Evolutionary conservation across 345 rosid genomes (phyloP), one percentile per base, ranked within the genome.

Genomic region (Lumnitzera littorea): DNA sequence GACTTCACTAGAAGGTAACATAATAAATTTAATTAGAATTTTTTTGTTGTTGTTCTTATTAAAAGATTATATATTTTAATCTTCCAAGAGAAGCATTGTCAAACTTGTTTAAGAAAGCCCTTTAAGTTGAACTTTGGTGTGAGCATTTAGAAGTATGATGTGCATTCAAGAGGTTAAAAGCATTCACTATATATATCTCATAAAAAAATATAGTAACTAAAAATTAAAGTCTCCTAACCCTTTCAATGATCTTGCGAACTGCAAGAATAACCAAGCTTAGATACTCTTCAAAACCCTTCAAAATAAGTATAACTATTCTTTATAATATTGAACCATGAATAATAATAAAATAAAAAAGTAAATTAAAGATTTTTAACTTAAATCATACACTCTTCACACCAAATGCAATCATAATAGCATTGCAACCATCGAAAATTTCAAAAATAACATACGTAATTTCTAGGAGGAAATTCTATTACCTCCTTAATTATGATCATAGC

Each of bases 71-170:
- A 23, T 13, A 46, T 54, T 31, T 11, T 11, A n/a, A 25, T 24
- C 54, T 36, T 46, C 25, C 67, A 46, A 65, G n/a, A 20, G 20
- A 20, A 20, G 20, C 1, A 1, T 20, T 15, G 50, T 16, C 52
- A 6, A 58, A 66, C 84, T 69, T 73, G 69, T 95, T 82, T 87
- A 80, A 52, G 92, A 90, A 67, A 90, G 95, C 46, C 95, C 91
- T 69, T 85, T 83, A 1, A 83, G 77, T 66, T 80, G 91, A 50
- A 82, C 67, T 65, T 67, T 83, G 24, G 91, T 85, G 56, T 76
- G 73, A 46, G 79, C 82, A 61, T 75, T 77, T 72, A 78, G 79
- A 49, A 75, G 57, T 63, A 61, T 76, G 78, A 15, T 79, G 74
- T 27, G 78, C 76, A 73, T 64, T 68, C 56, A 82, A 71, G 23